Evolutionary conservation across 345 rosid species (phyloP), one percentile per base, ranked within the genome.

Genomic region (Ceriops decandra): DNA sequence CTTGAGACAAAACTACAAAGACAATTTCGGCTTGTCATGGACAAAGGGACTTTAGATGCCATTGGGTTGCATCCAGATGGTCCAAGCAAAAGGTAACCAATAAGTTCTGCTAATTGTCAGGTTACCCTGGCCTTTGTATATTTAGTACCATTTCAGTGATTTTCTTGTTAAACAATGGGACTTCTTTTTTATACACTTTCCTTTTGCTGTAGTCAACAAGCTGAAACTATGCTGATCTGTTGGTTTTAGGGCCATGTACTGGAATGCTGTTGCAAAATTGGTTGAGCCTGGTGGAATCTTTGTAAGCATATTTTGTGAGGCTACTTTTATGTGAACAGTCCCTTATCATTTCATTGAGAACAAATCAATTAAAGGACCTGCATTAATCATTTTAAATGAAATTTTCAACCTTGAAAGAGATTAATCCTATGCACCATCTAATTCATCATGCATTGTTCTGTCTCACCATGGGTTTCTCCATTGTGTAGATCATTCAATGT

Each of bases 1-100:
- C 90, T 95, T 27, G 90, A 90, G 28, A 90, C 93, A 51, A 95
- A 91, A 67, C 54, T 91, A 75, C 86, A 85, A 47, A 79, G 78
- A 63, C 87, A 84, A 69, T 95, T 88, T 84, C 82, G 78, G 75
- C 90, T 91, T 75, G 96, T 91, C 72, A 83, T 95, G 84, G 99
- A 95, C 82, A 91, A 95, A 83, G 99, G 98, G 66, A 95, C 99
- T 46, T 77, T 95, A 52, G 99, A 95, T 83, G 99, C 97, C 60
- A 88, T 95, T 73, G 97, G 99, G 56, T 83, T 95, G 87, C 97
- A 95, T 77, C 99, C 99, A 22, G 97, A 91, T 74, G 99, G 96
- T 58, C 82, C 84, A 31, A 74, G 85, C 68, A 95, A 87, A 86
- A 95, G 97, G 99, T 95, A 80, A 72, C 51, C 59, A 21, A 8